Base-by-base conservation (phyloP, 2,329 filamentous ascomycete genomes). In the Magnaporthiopsis incrustans region DNA sequence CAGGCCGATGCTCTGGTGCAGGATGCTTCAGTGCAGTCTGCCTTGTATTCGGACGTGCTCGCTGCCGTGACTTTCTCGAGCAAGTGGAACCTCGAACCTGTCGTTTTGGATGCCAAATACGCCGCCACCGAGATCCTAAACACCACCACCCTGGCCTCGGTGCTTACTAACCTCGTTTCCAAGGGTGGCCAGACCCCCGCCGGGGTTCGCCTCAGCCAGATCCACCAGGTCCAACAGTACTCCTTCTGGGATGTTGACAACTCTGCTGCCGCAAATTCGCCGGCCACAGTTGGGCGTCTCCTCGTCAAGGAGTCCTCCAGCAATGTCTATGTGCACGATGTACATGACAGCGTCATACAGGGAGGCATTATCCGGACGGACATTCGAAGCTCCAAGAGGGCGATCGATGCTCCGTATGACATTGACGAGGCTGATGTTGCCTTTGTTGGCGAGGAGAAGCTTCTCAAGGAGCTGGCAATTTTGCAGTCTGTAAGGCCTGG, bases 181-280 rank as follows among this genome's bases (percentile, higher is more conserved):
- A 84, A 85, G 70, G 68, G 73, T 15, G 65, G 69, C 67, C 86
- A 87, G 30, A 56, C 69, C 67, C 18, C 35, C 2, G 83, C 77
- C 63, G 75, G 71, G 75, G 64, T 73, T 73, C 66, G 75, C 69
- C 65, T 80, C 67, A 69, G 68, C 32, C 70, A 75, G n/a, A 74
- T 81, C 60, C 75, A 87, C 64, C 80, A 85, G 68, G 86, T 88
- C 26, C 84, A 91, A 75, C 90, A 98, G 76, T 98, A 95, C 79
- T 89, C 88, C 15, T 97, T 99, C 83, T 98, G 93, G 92, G 91
- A 97, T 69, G 74, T 90, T 57, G 94, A 97, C 72, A 84, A 87
- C 74, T 92, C 92, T 33, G 77, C 81, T 1, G 84, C 89, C 62
- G 81, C 83, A 62, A 80, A 81, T 65, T 87, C 91, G 1, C 88